Percentiles rank a stretch among this genome's conserved stretches.
Conservation (phyloP, 192 early-diverging fungal species). For the Backusella macrospora region DNA sequence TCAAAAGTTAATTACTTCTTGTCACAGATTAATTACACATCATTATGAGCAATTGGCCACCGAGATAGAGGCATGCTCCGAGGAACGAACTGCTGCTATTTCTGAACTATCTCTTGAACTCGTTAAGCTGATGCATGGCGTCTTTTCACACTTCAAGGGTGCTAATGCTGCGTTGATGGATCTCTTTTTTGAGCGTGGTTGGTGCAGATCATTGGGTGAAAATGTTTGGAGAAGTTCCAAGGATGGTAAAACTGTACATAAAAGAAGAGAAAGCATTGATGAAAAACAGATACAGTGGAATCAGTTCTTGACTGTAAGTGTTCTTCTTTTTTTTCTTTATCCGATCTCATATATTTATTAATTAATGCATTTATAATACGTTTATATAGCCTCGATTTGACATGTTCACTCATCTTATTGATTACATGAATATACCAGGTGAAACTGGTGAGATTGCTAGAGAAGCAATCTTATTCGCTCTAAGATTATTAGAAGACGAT, state of each 20-base stretch:
- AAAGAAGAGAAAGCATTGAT: constrained; percentile 38
- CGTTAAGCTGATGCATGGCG: constrained; percentile 43
- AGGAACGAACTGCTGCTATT: constrained; percentile 39
- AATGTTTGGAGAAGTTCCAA: constrained; percentile 41
- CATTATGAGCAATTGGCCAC: constrained; percentile 41
- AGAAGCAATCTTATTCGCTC: constrained; percentile 44
- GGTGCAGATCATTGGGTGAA: constrained; percentile 45
- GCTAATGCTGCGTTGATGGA: constrained; percentile 45
- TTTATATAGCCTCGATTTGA: constrained; percentile 41
- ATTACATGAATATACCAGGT: constrained; percentile 46
- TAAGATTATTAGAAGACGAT: constrained; percentile 39
- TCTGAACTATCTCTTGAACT: constrained; percentile 43
- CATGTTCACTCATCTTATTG: constrained; percentile 43
- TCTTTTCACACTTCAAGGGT: constrained; percentile 45
- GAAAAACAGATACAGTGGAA: constrained; percentile 38
- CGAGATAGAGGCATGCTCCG: constrained; percentile 28
- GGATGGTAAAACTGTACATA: constrained; percentile 36
- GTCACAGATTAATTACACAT: constrained; percentile 40
- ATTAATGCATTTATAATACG: neutral
- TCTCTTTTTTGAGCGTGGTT: constrained; percentile 44
- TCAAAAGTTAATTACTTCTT: constrained; percentile 40
- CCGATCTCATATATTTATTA: neutral
- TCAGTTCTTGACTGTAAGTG: constrained; percentile 36
- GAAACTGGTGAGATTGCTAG: constrained; percentile 47
- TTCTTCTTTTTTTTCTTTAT: neutral